These are phyloP conservation scores for Tetrahymena borealis DNA, from an alignment of 73 alveolate species.

Conservation along the genomic window DNA sequence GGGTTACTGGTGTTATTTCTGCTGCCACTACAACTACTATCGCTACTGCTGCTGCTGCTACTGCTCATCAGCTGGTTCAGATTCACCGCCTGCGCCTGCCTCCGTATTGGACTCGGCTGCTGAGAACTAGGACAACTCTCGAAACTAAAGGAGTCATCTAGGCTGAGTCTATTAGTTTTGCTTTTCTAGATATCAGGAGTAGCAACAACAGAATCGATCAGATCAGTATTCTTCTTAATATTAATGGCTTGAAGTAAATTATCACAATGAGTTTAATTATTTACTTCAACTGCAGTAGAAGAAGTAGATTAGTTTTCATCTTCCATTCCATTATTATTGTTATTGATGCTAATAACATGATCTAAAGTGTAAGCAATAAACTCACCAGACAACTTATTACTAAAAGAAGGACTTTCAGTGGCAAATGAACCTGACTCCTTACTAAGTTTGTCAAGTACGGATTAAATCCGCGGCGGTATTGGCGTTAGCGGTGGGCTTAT, in stretches of 20 bases:
- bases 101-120: constrained; percentile 7
- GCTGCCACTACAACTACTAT: background rate
- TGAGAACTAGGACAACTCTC: background rate
- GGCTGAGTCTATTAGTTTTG: background rate
- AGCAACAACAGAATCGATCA: background rate
- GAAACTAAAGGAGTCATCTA: background rate
- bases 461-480: constrained; percentile 1
- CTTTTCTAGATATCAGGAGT: background rate
- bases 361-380: background rate
- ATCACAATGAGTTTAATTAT: background rate
- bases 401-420: background rate
- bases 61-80: background rate
- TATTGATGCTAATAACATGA: background rate
- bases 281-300: background rate
- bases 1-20: background rate
- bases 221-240: background rate
- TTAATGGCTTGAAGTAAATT: background rate
- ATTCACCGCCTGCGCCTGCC: background rate
- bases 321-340: background rate
- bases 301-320: background rate
- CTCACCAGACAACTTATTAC: background rate
- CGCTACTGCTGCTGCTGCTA: background rate
- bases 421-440: background rate
- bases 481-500: background rate
- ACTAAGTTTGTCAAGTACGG: background rate